Base-by-base conservation (phyloP, 768 basidiomycete genomes). In the Nidularia sp. region DNA sequence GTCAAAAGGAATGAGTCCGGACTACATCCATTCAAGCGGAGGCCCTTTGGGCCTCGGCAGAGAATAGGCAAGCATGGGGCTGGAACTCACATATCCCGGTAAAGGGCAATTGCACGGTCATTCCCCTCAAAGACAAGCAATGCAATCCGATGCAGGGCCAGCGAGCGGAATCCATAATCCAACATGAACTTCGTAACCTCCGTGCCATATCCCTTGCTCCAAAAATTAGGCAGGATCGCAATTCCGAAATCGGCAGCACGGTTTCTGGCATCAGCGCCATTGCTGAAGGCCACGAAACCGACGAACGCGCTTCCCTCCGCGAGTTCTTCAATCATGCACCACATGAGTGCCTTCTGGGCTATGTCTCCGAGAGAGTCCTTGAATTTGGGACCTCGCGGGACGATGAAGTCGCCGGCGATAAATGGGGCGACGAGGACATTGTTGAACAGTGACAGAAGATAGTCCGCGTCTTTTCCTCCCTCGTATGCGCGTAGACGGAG, bases 111-210 rank as follows among this genome's bases (percentile, higher is more conserved):
- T 6, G 60, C 60, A 18, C 54, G 49, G 3, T 55, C 54, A 48
- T 61, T 61, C 10, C 54, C 58, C 34, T 57, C 58, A 45, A 57
- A 55, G 2, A 59, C 58, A 2, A 53, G 51, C 50, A 61, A 46
- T 39, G 55, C 55, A 18, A 61, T 52, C 15, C 58, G 52, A 42
- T 59, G 60, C 55, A 57, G 53, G 36, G 48, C 53, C 49, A 61
- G 54, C 31, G 34, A 34, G 39, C 49, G 22, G 44, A 59, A 59
- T 8, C 55, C 55, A 42, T 59, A 56, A 13, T 55, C 53, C 13
- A 59, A 53, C 47, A 57, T 45, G 45, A 53, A 61, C 25, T 34
- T 29, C 54, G 53, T 56, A 45, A 49, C 52, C 50, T 55, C 56
- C 18, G 47, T 45, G 9, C 50, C 60, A 46, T 59, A 59, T 25